Conservation (phyloP, 805 yeast genomes). For the Candida palmyrensis region DNA sequence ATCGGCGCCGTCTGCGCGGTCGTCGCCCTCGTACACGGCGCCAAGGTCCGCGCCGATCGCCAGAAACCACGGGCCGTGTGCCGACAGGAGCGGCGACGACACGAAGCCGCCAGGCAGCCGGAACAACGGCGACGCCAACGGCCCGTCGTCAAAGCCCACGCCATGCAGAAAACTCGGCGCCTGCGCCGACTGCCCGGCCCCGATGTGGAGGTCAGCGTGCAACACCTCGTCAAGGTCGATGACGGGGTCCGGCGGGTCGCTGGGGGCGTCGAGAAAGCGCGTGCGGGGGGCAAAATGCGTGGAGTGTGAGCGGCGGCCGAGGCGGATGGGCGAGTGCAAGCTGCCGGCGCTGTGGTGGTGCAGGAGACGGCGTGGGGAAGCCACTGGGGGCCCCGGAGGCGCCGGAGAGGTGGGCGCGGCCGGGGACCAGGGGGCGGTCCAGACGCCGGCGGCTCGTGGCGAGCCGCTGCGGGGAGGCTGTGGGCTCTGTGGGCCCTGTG, state of each 20-base stretch:
- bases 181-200: constrained; percentile 7
- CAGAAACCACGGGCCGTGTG: constrained; percentile 17
- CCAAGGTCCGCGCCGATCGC: constrained; percentile 26
- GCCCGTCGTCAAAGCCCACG: constrained; percentile 17
- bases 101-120: constrained; percentile 13
- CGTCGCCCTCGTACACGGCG: constrained; percentile 13
- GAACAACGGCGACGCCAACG: constrained; percentile 26
- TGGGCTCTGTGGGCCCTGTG: constrained; percentile 3
- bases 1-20: constrained; percentile 3
- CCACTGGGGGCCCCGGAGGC: no score
- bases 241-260: constrained; percentile 34
- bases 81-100: constrained; percentile 15
- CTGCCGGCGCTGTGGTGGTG: constrained; percentile 8
- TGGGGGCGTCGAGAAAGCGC: constrained; percentile 24
- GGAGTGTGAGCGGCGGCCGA: constrained; percentile 18
- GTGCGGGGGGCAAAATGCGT: constrained; percentile 14
- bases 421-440: constrained; percentile 1
- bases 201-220: constrained; percentile 26
- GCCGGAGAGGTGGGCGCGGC: constrained; percentile 9
- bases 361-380: constrained; percentile 7
- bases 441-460: not conserved
- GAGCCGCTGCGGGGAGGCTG: constrained; percentile 2
- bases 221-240: constrained; percentile 37
- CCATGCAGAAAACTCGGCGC: not conserved
- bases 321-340: constrained; percentile 30